Evolutionary conservation across 306 rosid genomes (phyloP).

Genomic region (Carpinus fangiana): DNA sequence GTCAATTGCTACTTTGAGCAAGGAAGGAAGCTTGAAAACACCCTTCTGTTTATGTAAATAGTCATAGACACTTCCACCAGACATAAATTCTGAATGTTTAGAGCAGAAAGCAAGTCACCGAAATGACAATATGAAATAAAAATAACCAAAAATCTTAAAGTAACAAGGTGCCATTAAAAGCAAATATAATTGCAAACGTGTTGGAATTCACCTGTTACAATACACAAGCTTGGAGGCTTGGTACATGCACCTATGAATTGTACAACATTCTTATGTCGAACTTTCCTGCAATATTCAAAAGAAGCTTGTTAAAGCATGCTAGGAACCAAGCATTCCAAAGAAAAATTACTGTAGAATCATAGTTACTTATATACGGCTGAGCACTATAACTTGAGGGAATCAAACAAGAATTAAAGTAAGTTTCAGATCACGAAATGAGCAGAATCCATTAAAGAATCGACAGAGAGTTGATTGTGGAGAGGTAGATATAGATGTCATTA

Average conservation of each 20-base stretch:
- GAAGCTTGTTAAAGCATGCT: constrained; percentile 14
- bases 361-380: neutral
- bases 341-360: neutral
- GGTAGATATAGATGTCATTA: neutral
- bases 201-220: constrained; percentile 74
- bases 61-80: constrained; percentile 98
- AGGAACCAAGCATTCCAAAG: neutral
- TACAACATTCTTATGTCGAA: constrained; percentile 97
- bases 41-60: constrained; percentile 93
- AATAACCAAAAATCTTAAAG: neutral
- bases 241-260: constrained; percentile 99
- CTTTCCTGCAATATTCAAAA: constrained; percentile 73
- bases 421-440: neutral
- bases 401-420: neutral
- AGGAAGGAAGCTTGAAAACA: constrained; percentile 76
- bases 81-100: constrained; percentile 72
- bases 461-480: neutral
- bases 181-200: constrained; percentile 10
- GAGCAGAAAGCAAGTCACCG: constrained; percentile 23
- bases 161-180: constrained; percentile 9
- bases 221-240: constrained; percentile 80
- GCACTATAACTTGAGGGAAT: neutral
- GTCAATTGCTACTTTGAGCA: constrained; percentile 87
- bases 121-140: neutral
- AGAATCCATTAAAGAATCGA: neutral